Conservation (phyloP, 352 stramenopile genomes). For the Pythium dissotocum region DNA sequence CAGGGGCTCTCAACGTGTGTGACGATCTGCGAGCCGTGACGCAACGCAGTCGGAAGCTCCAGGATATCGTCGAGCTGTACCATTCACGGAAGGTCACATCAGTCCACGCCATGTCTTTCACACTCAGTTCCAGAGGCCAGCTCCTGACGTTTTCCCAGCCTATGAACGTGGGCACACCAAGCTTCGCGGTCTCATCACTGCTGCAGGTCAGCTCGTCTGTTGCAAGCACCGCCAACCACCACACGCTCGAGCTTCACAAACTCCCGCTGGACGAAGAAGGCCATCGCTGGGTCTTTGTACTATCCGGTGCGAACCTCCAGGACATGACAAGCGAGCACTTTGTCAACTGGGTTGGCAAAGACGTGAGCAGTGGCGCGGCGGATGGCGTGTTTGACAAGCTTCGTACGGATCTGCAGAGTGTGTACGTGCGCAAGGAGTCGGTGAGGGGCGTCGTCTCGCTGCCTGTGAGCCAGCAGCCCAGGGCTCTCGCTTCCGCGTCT, state of each 20-base stretch:
- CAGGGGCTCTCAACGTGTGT: constrained; percentile 69
- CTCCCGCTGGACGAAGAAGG: constrained; percentile 62
- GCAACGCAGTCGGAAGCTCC: constrained; percentile 43
- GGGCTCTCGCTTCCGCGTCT: no score
- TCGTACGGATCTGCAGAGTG: constrained; percentile 56
- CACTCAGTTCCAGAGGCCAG: constrained; percentile 48
- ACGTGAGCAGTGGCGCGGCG: constrained; percentile 19
- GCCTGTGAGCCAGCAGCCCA: background rate
- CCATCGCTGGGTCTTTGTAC: constrained; percentile 51
- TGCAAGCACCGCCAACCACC: background rate
- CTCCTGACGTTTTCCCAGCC: constrained; percentile 58
- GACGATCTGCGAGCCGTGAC: constrained; percentile 50
- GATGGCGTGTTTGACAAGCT: constrained; percentile 43
- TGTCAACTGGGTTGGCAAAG: constrained; percentile 58
- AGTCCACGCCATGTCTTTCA: constrained; percentile 30
- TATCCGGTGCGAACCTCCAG: constrained; percentile 42
- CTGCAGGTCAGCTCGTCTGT: constrained; percentile 4
- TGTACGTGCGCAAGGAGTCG: constrained; percentile 52
- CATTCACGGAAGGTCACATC: background rate
- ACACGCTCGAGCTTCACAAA: constrained; percentile 2
- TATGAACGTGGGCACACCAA: constrained; percentile 44
- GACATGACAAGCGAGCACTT: constrained; percentile 60
- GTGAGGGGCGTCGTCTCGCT: constrained; percentile 36
- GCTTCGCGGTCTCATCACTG: constrained; percentile 34
- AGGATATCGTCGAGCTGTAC: constrained; percentile 51